A percentile compares a stretch with the other conserved stretches of the same genome.
phyloP scores from a whole-genome alignment of 2,329 filamentous ascomycete genomes.

The Ophiostoma sp. region DNA sequence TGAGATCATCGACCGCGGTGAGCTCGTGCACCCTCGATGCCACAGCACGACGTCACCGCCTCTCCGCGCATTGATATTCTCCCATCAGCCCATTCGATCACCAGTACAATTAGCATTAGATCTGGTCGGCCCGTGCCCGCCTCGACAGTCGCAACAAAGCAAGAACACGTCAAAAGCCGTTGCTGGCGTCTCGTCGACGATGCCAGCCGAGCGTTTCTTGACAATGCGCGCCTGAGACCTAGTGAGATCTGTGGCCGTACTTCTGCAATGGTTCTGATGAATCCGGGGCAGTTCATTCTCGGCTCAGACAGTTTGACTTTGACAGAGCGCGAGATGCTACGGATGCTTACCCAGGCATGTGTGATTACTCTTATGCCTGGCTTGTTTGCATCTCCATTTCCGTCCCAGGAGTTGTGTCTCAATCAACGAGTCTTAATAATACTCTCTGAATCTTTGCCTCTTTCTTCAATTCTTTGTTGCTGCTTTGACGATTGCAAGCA shows the following conservation, averaged over 20 bases:
- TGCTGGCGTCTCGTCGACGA: neutral
- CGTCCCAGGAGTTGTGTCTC: too few species aligned
- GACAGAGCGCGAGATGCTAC: too few species aligned
- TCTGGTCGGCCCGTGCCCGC: constrained; percentile 3
- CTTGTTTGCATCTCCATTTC: too few species aligned
- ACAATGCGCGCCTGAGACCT: too few species aligned
- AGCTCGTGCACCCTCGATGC: neutral
- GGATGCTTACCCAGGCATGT: too few species aligned
- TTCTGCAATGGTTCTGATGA: too few species aligned
- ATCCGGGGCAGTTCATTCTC: too few species aligned
- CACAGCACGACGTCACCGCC: neutral
- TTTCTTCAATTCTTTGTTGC: neutral
- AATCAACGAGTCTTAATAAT: neutral
- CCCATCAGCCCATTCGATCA: neutral
- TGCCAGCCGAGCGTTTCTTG: neutral
- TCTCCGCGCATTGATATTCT: neutral
- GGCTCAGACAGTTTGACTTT: too few species aligned
- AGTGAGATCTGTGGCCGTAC: too few species aligned
- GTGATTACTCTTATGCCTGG: too few species aligned
- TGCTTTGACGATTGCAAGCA: neutral
- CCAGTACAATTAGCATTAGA: neutral
- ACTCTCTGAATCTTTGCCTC: neutral
- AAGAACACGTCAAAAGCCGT: neutral
- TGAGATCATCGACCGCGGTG: neutral
- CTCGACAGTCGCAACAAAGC: neutral